Evolutionary conservation across 2,329 filamentous ascomycete genomes (phyloP).

Genomic region (Monilinia aucupariae): DNA sequence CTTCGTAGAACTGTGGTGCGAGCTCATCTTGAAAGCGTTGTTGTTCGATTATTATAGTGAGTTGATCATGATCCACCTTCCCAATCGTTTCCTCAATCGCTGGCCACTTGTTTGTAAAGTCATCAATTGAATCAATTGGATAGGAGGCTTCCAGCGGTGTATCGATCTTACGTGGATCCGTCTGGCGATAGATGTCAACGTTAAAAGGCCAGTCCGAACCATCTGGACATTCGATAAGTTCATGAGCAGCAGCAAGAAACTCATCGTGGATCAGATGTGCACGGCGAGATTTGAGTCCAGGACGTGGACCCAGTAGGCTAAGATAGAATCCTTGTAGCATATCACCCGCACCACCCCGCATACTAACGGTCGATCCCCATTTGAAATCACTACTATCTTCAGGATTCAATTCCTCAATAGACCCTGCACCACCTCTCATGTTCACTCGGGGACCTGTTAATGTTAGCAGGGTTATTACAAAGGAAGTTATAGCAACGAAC

Average conservation of each 20-base stretch:
- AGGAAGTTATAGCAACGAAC: neutral
- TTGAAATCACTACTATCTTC: neutral
- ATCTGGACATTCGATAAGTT: neutral
- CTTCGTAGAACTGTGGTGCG: neutral
- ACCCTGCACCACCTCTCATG: slow-evolving; percentile 10
- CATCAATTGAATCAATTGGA: neutral
- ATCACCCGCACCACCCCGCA: slow-evolving; percentile 9
- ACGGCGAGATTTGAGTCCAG: neutral
- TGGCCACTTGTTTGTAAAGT: neutral
- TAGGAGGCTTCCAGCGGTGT: neutral
- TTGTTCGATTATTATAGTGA: slow-evolving; percentile 7
- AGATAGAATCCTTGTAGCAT: neutral
- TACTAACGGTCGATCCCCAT: neutral
- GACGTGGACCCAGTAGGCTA: neutral
- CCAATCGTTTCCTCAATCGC: neutral
- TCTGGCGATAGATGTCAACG: slow-evolving; percentile 6
- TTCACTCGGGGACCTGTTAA: slow-evolving; percentile 1
- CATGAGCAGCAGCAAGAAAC: slow-evolving; percentile 1
- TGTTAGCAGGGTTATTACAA: neutral
- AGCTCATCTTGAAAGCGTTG: neutral
- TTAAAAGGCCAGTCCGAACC: neutral
- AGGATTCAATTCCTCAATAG: neutral
- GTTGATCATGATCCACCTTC: slow-evolving; percentile 11
- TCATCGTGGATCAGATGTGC: slow-evolving; percentile 1
- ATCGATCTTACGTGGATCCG: slow-evolving; percentile 8